Evolutionary conservation across 2,329 filamentous ascomycete genomes (phyloP).

Genomic region (Aspergillus novoparasiticus): DNA sequence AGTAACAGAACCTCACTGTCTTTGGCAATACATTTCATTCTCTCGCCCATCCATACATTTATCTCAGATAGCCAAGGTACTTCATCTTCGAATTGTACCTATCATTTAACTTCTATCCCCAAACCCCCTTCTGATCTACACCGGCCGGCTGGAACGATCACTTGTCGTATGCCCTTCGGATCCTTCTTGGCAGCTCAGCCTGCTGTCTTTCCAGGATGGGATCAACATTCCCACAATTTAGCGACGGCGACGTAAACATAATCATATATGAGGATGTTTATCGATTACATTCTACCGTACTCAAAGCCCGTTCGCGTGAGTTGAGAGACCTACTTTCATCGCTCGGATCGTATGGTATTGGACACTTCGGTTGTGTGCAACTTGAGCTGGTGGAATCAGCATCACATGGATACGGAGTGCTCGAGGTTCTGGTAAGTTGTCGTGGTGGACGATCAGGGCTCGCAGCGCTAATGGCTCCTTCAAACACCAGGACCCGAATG

Average conservation of each 20-base stretch:
- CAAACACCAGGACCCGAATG: neutral
- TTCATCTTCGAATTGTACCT: neutral
- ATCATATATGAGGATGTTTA: slow-evolving; percentile 40
- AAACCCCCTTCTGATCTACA: too few relatives aligned
- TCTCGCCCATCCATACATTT: neutral
- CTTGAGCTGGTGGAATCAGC: slow-evolving; percentile 13
- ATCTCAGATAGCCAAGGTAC: neutral
- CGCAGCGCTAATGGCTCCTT: neutral
- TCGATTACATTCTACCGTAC: slow-evolving; percentile 38
- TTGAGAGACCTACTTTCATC: slow-evolving; percentile 5
- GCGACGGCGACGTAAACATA: slow-evolving; percentile 44
- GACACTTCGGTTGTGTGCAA: neutral
- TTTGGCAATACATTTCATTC: neutral
- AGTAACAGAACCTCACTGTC: neutral
- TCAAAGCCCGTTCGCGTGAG: slow-evolving; percentile 6
- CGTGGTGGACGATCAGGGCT: neutral
- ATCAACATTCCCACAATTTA: slow-evolving; percentile 38
- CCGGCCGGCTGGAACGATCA: too few relatives aligned
- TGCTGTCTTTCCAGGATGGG: neutral
- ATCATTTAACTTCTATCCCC: neutral
- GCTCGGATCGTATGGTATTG: neutral
- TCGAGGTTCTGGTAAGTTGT: slow-evolving; percentile 13
- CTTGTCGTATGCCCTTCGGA: neutral
- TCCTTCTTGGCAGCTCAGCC: neutral
- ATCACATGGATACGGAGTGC: slow-evolving; percentile 11